Evolutionary conservation across 2,329 filamentous ascomycete species (phyloP).

Genomic region (Fusarium subtropicale): DNA sequence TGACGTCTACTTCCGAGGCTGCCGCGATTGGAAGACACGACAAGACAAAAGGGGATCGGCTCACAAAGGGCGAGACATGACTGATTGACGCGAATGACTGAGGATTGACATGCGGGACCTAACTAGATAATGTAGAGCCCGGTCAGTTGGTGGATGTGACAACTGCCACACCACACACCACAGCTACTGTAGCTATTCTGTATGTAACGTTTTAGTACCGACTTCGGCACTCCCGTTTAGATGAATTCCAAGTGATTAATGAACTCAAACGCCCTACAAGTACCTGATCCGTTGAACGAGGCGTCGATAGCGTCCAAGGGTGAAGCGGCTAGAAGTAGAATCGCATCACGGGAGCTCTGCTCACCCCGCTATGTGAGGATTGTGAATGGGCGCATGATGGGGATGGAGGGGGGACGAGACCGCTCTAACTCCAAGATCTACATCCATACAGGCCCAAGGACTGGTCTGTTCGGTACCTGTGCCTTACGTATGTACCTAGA

Average conservation of each 20-base stretch:
- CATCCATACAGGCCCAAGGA: constrained; percentile 11
- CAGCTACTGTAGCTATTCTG: background rate
- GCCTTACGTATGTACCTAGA: background rate
- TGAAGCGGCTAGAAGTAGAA: constrained; percentile 23
- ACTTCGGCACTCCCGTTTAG: constrained; percentile 2
- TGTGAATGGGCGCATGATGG: constrained; percentile 37
- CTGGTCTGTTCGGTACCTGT: background rate
- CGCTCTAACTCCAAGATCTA: constrained; percentile 29
- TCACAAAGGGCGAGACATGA: constrained; percentile 10
- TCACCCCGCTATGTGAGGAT: constrained; percentile 7
- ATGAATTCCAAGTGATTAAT: background rate
- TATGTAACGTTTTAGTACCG: background rate
- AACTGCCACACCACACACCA: background rate
- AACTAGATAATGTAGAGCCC: background rate
- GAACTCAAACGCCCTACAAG: background rate
- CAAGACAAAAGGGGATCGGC: constrained; percentile 21
- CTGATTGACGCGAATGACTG: constrained; percentile 5
- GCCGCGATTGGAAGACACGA: constrained; percentile 31
- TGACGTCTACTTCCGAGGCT: constrained; percentile 32
- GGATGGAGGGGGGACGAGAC: constrained; percentile 34
- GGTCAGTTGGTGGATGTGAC: constrained; percentile 10
- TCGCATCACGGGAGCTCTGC: constrained; percentile 33
- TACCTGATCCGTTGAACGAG: constrained; percentile 12
- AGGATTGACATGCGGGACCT: constrained; percentile 21
- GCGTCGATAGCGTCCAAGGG: constrained; percentile 28